A percentile compares a stretch with the other conserved stretches of the same genome.
These are phyloP conservation scores for Aquanectria penicillioides DNA, from an alignment of 2,329 filamentous ascomycete species.

Conservation along the genomic window DNA sequence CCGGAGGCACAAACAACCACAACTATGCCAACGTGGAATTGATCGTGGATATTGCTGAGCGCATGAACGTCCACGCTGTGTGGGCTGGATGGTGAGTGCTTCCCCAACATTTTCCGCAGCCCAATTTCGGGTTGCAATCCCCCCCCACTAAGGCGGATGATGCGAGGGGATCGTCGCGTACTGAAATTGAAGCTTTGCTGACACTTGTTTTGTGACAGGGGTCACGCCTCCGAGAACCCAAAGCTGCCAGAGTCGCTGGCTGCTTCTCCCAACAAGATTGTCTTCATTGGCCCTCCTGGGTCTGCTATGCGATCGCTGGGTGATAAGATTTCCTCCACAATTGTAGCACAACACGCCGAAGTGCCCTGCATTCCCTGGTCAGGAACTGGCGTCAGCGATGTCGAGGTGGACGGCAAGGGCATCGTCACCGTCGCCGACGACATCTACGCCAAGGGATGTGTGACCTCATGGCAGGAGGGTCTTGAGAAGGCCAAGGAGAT, in stretches of 20 bases:
- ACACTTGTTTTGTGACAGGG: constrained; percentile 67
- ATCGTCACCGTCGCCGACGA: constrained; percentile 93
- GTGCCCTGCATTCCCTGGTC: constrained; percentile 99
- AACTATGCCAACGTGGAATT: constrained; percentile 99
- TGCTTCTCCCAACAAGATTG: constrained; percentile 96
- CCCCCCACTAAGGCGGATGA: background rate
- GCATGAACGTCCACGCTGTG: constrained; percentile 97
- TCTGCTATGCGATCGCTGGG: constrained; percentile 98
- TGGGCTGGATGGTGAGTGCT: constrained; percentile 93
- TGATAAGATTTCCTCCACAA: constrained; percentile 99
- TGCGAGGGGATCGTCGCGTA: background rate
- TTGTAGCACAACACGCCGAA: constrained; percentile 94
- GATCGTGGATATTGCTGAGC: constrained; percentile 98
- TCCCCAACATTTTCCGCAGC: constrained; percentile 10
- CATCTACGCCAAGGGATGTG: constrained; percentile 90
- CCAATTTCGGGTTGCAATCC: constrained; percentile 2
- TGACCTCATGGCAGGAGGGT: constrained; percentile 89
- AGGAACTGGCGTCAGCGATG: constrained; percentile 86
- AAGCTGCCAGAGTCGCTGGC: constrained; percentile 96
- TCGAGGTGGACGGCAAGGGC: constrained; percentile 80
- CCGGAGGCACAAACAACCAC: constrained; percentile 99
- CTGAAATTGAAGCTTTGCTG: constrained; percentile 15
- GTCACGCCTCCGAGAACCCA: constrained; percentile 98
- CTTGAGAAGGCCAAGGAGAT: constrained; percentile 87
- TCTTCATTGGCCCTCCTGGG: constrained; percentile 97